Evolutionary conservation across 2,329 filamentous ascomycete genomes (phyloP), one percentile per base, ranked within the genome.

Genomic region (Alternaria gansuensis): DNA sequence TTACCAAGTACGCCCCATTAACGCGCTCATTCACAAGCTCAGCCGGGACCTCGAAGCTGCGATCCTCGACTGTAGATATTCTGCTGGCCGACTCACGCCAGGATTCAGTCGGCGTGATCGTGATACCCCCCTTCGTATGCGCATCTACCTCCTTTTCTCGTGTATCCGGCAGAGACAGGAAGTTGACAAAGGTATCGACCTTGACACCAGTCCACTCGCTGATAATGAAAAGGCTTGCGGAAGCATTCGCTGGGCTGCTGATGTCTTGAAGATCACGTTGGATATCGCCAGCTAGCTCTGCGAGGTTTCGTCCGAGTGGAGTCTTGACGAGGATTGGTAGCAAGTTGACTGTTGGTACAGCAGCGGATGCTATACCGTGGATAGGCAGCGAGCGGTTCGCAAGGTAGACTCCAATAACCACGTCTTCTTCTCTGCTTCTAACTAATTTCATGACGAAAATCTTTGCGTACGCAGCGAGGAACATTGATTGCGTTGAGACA

Each of bases 161-260:
- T 2, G 66, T 61, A 39, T 78, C 79, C 1, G 84, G 84, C 5
- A 87, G 75, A 51, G 82, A 87, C 17, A 96, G 76, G 64, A 96
- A 95, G 74, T 97, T 97, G 68, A 97, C 87, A 78, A 91, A 94
- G 0, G 85, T 87, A 66, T 90, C 85, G 1, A 96, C 76, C 53
- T 77, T 81, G 2, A 92, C 78, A 0, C 89, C 90, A 0, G 91
- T 94, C 92, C 92, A 97, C 14, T 82, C 76, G 21, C 82, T 77
- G 36, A 97, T 88, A 73, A 96, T 88, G 79, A 85, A 86, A 1
- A 97, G 78, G 1, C 87, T 87, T 0, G 87, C 87, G 1, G 80
- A 80, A 0, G 85, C 83, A 69, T 87, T 87, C 45, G 81, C 83
- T 2, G 78, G 76, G 26, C 66, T 82, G 21, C 82, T 84, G 34